Percentiles rank a stretch among this genome's conserved stretches.
phyloP scores from a whole-genome alignment of 2,329 filamentous ascomycete genomes.

The Phoma sp. region DNA sequence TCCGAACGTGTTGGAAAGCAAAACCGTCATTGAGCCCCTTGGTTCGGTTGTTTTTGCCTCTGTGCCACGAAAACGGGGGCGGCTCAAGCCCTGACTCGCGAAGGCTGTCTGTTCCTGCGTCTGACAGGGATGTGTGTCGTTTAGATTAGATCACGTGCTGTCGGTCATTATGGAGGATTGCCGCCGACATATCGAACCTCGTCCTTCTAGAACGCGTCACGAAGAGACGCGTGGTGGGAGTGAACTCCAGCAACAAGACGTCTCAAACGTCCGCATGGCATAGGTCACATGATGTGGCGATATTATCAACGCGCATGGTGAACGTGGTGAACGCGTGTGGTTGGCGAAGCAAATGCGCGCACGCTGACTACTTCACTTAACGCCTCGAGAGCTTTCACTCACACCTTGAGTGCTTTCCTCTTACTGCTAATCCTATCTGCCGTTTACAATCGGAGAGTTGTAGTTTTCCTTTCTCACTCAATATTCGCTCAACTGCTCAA shows the following conservation, averaged over 20 bases:
- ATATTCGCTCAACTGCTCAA: too few species aligned
- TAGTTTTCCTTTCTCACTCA: too few species aligned
- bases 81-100: conserved; percentile 8
- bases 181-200: too few species aligned
- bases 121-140: conserved; percentile 2
- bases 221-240: conserved; percentile 5
- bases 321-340: conserved; percentile 7
- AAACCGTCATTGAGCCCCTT: neutral
- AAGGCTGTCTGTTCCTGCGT: conserved; percentile 13
- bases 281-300: conserved; percentile 1
- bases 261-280: neutral
- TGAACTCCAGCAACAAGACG: conserved; percentile 12
- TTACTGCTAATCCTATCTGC: too few species aligned
- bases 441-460: neutral
- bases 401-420: too few species aligned
- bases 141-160: neutral
- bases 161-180: too few species aligned
- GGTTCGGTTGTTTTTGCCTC: conserved; percentile 7
- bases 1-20: neutral
- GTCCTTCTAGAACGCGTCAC: conserved; percentile 9
- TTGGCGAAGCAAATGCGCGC: conserved; percentile 11
- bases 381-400: too few species aligned
- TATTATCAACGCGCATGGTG: too few species aligned
- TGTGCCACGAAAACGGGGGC: conserved; percentile 5
- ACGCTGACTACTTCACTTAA: conserved; percentile 2